phyloP scores from a whole-genome alignment of 495 filamentous ascomycete species.

The Usnea hakonensis region DNA sequence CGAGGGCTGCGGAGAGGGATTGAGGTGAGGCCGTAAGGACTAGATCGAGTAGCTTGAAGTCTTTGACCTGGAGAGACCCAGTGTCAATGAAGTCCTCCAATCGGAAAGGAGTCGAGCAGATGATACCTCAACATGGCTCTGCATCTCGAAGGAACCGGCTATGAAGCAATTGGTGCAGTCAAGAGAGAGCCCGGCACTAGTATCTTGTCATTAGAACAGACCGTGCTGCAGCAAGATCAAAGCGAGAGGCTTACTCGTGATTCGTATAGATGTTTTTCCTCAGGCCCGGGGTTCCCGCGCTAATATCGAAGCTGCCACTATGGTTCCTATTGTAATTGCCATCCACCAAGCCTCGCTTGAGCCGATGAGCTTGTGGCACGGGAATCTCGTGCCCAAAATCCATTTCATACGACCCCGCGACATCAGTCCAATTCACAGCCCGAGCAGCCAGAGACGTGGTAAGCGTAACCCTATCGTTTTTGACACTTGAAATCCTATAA shows the following conservation, averaged over 20 bases:
- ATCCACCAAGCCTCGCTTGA: conserved; percentile 9
- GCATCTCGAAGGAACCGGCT: conserved; percentile 26
- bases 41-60: conserved; percentile 26
- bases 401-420: conserved; percentile 30
- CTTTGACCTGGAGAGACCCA: conserved; percentile 26
- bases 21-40: conserved; percentile 23
- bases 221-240: too few relatives aligned
- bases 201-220: not conserved
- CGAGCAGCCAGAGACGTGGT: conserved; percentile 25
- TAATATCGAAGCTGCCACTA: conserved; percentile 19
- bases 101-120: not conserved
- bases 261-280: conserved; percentile 23
- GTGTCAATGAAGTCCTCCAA: conserved; percentile 28
- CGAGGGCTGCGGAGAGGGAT: conserved; percentile 24
- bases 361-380: not conserved
- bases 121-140: conserved; percentile 22
- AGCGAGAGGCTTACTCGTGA: conserved; percentile 7
- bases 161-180: conserved; percentile 32
- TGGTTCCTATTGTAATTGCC: conserved; percentile 16
- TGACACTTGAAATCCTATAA: conserved; percentile 24
- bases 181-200: conserved; percentile 20
- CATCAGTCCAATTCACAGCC: conserved; percentile 26
- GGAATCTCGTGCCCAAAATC: conserved; percentile 28
- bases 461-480: conserved; percentile 23
- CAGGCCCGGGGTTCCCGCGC: conserved; percentile 15